Conservation (phyloP, 2,329 filamentous ascomycete species). For the Penicillium sp. region DNA sequence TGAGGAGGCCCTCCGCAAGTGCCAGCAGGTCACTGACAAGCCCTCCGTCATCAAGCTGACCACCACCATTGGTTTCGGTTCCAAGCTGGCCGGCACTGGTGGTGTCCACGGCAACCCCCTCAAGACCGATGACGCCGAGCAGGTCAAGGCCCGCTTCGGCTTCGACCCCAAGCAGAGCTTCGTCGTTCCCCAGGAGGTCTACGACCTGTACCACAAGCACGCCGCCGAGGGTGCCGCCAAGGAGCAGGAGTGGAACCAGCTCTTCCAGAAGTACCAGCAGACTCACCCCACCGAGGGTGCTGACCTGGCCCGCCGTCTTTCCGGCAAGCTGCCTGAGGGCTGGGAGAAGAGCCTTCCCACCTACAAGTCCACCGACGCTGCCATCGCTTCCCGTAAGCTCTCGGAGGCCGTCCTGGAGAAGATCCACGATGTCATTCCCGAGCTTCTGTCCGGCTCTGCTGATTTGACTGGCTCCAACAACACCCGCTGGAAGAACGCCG, state of each 20-base stretch:
- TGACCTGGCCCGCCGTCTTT: conserved; percentile 76
- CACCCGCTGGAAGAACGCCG: conserved; percentile 93
- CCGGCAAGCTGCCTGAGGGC: conserved; percentile 81
- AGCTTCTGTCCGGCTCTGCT: conserved; percentile 91
- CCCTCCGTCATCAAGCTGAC: conserved; percentile 93
- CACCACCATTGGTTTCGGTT: conserved; percentile 96
- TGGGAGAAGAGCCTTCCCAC: conserved; percentile 93
- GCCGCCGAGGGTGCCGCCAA: conserved; percentile 77
- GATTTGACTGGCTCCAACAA: conserved; percentile 98
- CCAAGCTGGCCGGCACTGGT: conserved; percentile 84
- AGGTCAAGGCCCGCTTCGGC: conserved; percentile 91
- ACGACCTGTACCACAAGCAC: conserved; percentile 83
- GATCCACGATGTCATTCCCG: conserved; percentile 75
- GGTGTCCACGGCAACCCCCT: conserved; percentile 95
- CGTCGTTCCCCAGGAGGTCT: conserved; percentile 88
- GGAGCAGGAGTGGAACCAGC: conserved; percentile 92
- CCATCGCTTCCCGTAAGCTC: conserved; percentile 90
- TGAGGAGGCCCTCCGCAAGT: conserved; percentile 79
- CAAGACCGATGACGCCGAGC: conserved; percentile 88
- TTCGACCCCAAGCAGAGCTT: conserved; percentile 95
- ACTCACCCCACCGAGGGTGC: conserved; percentile 73
- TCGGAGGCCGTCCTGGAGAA: conserved; percentile 90
- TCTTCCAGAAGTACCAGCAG: conserved; percentile 78
- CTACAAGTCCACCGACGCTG: conserved; percentile 80
- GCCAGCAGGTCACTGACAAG: conserved; percentile 88